Percentiles rank a stretch among this genome's conserved stretches.
Conservation (phyloP, 352 stramenopile species). For the Blastocystis sp. region DNA sequence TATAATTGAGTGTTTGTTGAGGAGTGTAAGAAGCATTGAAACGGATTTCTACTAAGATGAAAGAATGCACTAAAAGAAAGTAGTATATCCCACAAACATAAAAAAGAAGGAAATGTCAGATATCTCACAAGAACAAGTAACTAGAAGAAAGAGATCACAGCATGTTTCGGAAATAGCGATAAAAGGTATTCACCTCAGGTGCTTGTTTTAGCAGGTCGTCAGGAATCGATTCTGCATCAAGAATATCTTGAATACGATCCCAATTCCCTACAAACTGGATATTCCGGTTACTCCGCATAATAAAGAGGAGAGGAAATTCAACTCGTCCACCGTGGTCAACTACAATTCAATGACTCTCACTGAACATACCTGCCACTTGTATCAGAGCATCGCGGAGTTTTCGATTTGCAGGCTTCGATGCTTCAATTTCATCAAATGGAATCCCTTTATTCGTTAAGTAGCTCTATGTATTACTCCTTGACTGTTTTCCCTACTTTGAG, state of each 20-base stretch:
- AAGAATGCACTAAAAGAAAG: too few species aligned
- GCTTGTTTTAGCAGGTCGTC: background rate
- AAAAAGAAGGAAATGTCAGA: too few species aligned
- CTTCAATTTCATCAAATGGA: constrained; percentile 57
- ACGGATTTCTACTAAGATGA: too few species aligned
- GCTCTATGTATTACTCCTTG: background rate
- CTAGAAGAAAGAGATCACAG: background rate
- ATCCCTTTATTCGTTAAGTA: constrained; percentile 15
- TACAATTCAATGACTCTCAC: background rate
- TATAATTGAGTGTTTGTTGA: constrained; percentile 34
- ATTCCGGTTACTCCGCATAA: constrained; percentile 64
- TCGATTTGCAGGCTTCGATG: background rate
- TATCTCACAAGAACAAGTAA: too few species aligned
- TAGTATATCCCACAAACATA: too few species aligned
- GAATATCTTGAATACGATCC: constrained; percentile 24
- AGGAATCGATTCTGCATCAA: constrained; percentile 2
- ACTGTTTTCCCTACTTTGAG: constrained; percentile 4
- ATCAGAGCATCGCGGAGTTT: constrained; percentile 11
- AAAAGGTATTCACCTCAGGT: constrained; percentile 38
- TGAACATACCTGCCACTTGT: background rate
- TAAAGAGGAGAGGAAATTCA: constrained; percentile 45
- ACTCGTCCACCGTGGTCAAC: constrained; percentile 27
- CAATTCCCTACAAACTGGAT: constrained; percentile 65
- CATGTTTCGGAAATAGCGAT: constrained; percentile 55
- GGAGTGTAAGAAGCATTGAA: background rate